Conservation (phyloP, 2,329 filamentous ascomycete species). For the Parastagonospora nodorum region DNA sequence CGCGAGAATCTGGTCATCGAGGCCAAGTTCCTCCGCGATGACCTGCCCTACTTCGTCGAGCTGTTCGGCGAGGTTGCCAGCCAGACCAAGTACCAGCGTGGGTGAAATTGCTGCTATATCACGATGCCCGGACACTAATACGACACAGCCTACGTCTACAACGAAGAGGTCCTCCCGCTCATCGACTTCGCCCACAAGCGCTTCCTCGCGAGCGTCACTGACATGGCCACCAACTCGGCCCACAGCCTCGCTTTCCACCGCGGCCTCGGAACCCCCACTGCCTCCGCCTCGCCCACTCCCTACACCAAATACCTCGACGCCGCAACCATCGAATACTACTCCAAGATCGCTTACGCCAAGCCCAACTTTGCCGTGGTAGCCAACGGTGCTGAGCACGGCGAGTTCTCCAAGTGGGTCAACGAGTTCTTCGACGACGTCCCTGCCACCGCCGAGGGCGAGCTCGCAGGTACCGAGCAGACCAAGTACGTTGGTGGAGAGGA, state of each 20-base stretch:
- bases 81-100: slow-evolving; percentile 81
- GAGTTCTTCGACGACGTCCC: slow-evolving; percentile 85
- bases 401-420: slow-evolving; percentile 85
- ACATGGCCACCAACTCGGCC: slow-evolving; percentile 82
- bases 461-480: slow-evolving; percentile 65
- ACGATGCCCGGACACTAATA: slow-evolving; percentile 10
- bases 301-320: slow-evolving; percentile 81
- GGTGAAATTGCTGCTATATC: slow-evolving; percentile 26
- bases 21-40: slow-evolving; percentile 92
- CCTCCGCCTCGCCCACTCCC: slow-evolving; percentile 72
- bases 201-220: slow-evolving; percentile 64
- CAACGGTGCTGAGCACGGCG: slow-evolving; percentile 78
- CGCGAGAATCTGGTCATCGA: slow-evolving; percentile 91
- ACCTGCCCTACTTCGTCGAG: slow-evolving; percentile 97
- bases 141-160: slow-evolving; percentile 77
- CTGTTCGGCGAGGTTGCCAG: slow-evolving; percentile 89
- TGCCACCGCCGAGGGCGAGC: slow-evolving; percentile 50
- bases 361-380: slow-evolving; percentile 89
- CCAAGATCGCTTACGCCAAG: slow-evolving; percentile 81
- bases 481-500: slow-evolving; percentile 97
- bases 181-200: slow-evolving; percentile 79
- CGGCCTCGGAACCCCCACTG: slow-evolving; percentile 80
- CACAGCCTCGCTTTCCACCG: slow-evolving; percentile 90
- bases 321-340: slow-evolving; percentile 74
- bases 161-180: slow-evolving; percentile 81